Conservation (phyloP, 2,329 filamentous ascomycete species). For the Fusarium dlaminii region DNA sequence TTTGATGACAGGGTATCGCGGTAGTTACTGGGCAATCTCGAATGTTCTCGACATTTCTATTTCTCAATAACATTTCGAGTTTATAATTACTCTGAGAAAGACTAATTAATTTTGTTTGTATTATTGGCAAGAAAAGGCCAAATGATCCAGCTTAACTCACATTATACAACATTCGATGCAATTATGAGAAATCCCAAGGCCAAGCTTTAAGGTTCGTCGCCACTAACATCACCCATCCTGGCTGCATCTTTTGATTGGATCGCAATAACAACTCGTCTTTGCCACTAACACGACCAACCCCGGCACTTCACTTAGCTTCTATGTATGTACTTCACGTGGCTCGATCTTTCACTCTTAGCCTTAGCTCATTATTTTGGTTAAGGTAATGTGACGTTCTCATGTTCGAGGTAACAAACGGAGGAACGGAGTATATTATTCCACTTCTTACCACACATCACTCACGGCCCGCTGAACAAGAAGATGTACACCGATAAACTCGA, state of each 20-base stretch:
- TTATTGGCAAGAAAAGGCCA: not conserved
- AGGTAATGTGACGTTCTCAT: not conserved
- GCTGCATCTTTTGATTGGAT: slow-evolving; percentile 2
- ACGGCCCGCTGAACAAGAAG: not conserved
- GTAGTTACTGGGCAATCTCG: not conserved
- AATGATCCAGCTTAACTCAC: not conserved
- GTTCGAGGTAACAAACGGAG: not conserved
- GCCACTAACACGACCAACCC: slow-evolving; percentile 2
- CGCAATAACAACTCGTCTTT: slow-evolving; percentile 15
- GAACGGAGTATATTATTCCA: not conserved
- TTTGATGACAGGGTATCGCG: slow-evolving; percentile 4
- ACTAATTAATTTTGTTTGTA: not conserved
- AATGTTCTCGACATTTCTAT: not conserved
- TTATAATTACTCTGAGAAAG: not conserved
- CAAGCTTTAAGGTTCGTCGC: slow-evolving; percentile 1
- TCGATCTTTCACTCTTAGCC: not conserved
- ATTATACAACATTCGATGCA: not conserved
- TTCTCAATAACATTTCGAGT: no score
- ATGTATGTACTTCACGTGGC: not conserved
- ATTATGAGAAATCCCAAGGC: not conserved
- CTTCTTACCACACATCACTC: not conserved
- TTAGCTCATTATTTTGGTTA: not conserved
- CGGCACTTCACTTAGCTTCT: slow-evolving; percentile 4
- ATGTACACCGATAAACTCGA: not conserved
- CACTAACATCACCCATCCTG: not conserved